phyloP scores from a whole-genome alignment of 352 stramenopile species.

The Globisporangium megalacanthum region DNA sequence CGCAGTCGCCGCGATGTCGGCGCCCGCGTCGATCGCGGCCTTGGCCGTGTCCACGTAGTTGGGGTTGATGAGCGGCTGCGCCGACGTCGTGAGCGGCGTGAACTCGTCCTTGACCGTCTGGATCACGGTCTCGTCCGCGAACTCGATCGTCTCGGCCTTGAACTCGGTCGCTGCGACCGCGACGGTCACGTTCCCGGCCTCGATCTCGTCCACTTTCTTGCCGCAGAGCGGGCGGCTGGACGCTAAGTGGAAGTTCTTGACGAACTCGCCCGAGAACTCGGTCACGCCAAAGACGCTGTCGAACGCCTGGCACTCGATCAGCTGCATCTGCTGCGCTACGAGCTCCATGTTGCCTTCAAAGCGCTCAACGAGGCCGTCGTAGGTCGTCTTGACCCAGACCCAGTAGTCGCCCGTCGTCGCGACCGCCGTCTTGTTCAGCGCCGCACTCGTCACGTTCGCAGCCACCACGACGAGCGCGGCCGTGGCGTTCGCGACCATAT shows the following conservation, averaged over 20 bases:
- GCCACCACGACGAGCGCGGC: conserved; percentile 18
- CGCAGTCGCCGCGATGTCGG: conserved; percentile 7
- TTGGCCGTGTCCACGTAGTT: conserved; percentile 24
- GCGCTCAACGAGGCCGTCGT: conserved; percentile 43
- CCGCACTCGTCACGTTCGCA: conserved; percentile 34
- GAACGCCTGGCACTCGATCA: conserved; percentile 61
- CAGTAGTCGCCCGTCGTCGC: conserved; percentile 57
- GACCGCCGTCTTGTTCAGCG: conserved; percentile 28
- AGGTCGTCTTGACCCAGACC: conserved; percentile 54
- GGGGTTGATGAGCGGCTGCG: conserved; percentile 18
- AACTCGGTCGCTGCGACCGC: conserved; percentile 37
- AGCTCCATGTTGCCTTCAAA: conserved; percentile 60
- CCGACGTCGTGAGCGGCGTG: conserved; percentile 13
- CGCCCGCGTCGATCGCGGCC: background rate
- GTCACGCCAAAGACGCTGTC: conserved; percentile 39
- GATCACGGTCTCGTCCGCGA: conserved; percentile 38
- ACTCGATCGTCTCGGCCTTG: conserved; percentile 24
- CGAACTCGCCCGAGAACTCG: conserved; percentile 43
- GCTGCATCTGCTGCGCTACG: conserved; percentile 51
- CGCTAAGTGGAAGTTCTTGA: conserved; percentile 50
- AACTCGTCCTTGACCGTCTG: conserved; percentile 19
- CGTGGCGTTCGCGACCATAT: conserved; percentile 15
- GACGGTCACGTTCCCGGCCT: conserved; percentile 35
- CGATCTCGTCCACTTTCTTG: conserved; percentile 46
- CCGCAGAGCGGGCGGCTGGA: conserved; percentile 38